Conservation (phyloP, 768 basidiomycete species). For the Crassisporium funariophilum region DNA sequence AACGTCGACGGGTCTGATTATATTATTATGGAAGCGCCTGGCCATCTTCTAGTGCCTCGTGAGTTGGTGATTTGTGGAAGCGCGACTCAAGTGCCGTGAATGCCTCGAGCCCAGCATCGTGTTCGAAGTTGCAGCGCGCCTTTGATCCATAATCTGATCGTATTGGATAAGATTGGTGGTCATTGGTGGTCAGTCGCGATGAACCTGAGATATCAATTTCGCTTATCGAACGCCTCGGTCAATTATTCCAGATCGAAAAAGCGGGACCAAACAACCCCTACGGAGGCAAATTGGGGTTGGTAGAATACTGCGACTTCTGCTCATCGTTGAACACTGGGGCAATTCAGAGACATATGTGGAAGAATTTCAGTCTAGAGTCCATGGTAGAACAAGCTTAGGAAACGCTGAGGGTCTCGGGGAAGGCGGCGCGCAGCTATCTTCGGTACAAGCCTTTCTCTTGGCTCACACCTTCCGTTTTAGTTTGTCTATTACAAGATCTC, state of each 20-base stretch:
- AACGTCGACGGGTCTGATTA: conserved; percentile 3
- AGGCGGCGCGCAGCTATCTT: no score
- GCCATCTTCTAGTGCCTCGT: no score
- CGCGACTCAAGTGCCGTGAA: conserved; percentile 3
- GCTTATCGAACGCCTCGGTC: conserved; percentile 16
- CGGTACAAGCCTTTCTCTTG: conserved; percentile 3
- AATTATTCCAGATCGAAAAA: no score
- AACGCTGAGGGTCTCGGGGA: no score
- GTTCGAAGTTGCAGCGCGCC: conserved; percentile 7
- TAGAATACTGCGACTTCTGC: background rate
- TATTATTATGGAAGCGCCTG: no score
- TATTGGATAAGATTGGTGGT: conserved; percentile 9
- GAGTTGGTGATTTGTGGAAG: no score
- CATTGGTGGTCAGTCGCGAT: no score
- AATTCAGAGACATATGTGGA: no score
- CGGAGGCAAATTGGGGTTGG: conserved; percentile 12
- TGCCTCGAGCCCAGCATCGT: conserved; percentile 12
- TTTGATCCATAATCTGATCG: background rate
- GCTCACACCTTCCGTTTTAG: conserved; percentile 18
- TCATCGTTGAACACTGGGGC: background rate
- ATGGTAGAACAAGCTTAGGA: no score
- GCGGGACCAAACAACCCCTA: conserved; percentile 20
- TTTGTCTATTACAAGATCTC: conserved; percentile 29
- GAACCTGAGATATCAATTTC: conserved; percentile 11
- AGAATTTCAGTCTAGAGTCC: no score